phyloP scores from a whole-genome alignment of 768 basidiomycete species.

The Rhodotorula graminis region DNA sequence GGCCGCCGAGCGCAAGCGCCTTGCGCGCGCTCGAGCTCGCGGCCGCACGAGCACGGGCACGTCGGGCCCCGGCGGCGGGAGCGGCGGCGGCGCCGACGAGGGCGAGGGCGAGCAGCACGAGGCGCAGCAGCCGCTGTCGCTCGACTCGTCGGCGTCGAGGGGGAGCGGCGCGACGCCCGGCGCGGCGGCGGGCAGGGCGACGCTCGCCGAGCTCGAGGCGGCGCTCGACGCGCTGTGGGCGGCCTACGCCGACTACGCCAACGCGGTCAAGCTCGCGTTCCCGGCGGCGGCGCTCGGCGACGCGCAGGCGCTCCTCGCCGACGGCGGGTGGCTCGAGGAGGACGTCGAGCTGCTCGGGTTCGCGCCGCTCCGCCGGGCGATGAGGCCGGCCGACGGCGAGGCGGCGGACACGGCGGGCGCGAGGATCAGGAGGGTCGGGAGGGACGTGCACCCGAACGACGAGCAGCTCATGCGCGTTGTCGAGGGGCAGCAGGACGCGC shows the following conservation, averaged over 20 bases:
- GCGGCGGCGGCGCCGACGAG: too few species aligned
- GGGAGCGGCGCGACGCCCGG: conserved; percentile 42
- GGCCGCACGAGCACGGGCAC: conserved; percentile 6
- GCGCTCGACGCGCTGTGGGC: conserved; percentile 63
- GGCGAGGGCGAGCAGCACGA: background rate
- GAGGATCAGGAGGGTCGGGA: conserved; percentile 21
- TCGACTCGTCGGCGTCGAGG: background rate
- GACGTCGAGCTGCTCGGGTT: conserved; percentile 86
- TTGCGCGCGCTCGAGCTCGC: background rate
- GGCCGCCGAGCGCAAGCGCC: conserved; percentile 13
- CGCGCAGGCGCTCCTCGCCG: conserved; percentile 41
- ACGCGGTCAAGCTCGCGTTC: conserved; percentile 62
- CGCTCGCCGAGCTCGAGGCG: background rate
- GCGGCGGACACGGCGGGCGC: background rate
- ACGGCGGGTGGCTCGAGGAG: conserved; percentile 66
- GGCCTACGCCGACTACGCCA: conserved; percentile 63
- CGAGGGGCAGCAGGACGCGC: conserved; percentile 73
- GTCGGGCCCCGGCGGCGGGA: background rate
- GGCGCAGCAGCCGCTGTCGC: conserved; percentile 9
- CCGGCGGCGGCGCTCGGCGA: conserved; percentile 57
- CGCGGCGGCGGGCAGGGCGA: background rate
- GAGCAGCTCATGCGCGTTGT: conserved; percentile 90
- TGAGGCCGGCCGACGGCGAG: conserved; percentile 51
- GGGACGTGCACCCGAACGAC: conserved; percentile 75
- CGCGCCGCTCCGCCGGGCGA: conserved; percentile 62